phyloP scores from a whole-genome alignment of 345 rosid genomes.

The Arabidopsis suecica region DNA sequence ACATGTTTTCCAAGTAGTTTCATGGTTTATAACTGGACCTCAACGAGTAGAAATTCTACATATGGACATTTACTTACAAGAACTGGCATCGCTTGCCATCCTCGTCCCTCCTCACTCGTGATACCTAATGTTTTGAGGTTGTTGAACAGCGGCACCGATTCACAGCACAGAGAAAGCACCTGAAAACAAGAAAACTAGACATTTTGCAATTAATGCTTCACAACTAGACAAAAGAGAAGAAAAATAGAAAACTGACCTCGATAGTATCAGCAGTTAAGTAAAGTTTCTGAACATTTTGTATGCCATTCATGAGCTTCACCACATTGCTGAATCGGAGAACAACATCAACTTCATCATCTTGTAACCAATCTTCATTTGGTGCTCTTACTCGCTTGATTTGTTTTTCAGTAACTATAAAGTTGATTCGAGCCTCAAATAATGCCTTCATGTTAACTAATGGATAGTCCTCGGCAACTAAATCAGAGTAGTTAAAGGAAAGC shows the following conservation, averaged over 20 bases:
- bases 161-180: slow-evolving; percentile 9
- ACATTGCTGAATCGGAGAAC: not conserved
- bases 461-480: not conserved
- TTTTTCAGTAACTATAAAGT: not conserved
- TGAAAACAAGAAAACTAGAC: not conserved
- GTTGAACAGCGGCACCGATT: slow-evolving; percentile 12
- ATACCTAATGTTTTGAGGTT: slow-evolving; percentile 11
- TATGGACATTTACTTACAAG: slow-evolving; percentile 22
- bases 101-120: not conserved
- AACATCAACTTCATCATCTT: not conserved
- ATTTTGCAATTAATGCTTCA: not conserved
- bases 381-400: not conserved
- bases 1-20: not conserved
- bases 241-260: not conserved
- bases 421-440: not conserved
- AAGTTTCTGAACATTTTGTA: not conserved
- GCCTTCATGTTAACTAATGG: not conserved
- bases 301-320: not conserved
- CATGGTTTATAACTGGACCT: not conserved
- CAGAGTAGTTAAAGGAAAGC: not conserved
- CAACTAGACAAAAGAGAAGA: not conserved
- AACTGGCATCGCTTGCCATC: slow-evolving; percentile 24
- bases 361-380: not conserved
- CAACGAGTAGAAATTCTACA: not conserved
- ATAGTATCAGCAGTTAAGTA: not conserved